Evolutionary conservation across 164 flowering plant genomes (phyloP).

Genomic region (Akebia trifoliata): DNA sequence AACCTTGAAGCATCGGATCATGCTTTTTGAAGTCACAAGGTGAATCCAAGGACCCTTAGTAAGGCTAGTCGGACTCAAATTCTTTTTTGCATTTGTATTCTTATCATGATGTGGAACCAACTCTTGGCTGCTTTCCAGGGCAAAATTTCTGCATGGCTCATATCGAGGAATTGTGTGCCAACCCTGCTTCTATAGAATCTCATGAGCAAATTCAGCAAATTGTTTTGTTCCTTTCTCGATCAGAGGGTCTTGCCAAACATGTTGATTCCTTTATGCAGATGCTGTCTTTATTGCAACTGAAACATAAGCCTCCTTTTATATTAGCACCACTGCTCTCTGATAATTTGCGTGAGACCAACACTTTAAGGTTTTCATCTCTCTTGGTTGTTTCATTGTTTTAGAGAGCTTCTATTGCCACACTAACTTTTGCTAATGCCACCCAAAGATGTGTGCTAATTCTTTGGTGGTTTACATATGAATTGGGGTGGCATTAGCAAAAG

Average conservation of each 20-base stretch:
- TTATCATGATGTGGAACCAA: not conserved
- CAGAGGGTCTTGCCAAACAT: slow-evolving; percentile 67
- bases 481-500: not conserved
- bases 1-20: too few species aligned
- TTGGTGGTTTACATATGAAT: too few species aligned
- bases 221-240: slow-evolving; percentile 59
- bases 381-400: slow-evolving; percentile 2
- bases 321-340: slow-evolving; percentile 62
- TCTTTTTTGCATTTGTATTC: not conserved
- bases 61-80: too few species aligned
- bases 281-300: slow-evolving; percentile 42
- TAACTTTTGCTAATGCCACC: too few species aligned
- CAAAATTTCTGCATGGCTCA: slow-evolving; percentile 67
- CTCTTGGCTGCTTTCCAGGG: slow-evolving; percentile 39
- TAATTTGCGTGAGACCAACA: slow-evolving; percentile 42
- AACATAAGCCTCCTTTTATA: slow-evolving; percentile 38
- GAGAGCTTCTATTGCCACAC: too few species aligned
- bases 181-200: slow-evolving; percentile 36
- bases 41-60: too few species aligned
- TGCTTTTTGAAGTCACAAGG: too few species aligned
- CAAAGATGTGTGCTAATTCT: too few species aligned
- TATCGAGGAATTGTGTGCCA: slow-evolving; percentile 57
- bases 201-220: slow-evolving; percentile 70
- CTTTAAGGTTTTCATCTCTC: slow-evolving; percentile 44
- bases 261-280: slow-evolving; percentile 72